Evolutionary conservation across 192 early-diverging fungal genomes (phyloP).

Genomic region (Coemansia sp.): DNA sequence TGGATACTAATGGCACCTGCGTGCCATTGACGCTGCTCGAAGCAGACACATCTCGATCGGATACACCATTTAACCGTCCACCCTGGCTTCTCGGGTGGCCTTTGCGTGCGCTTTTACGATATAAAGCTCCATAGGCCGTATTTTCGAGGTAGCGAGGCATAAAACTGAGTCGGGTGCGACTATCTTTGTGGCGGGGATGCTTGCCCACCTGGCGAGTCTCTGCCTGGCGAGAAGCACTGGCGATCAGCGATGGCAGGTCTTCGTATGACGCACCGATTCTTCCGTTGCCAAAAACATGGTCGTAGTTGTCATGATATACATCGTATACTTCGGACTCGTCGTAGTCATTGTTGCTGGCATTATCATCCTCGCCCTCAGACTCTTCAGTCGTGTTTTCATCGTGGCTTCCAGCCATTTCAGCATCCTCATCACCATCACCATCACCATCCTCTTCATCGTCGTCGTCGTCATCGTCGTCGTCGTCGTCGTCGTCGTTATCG

Average conservation of each 20-base stretch:
- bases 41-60: neutral
- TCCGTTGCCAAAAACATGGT: neutral
- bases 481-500: slow-evolving; percentile 7
- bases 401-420: slow-evolving; percentile 8
- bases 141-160: slow-evolving; percentile 44
- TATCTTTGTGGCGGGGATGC: slow-evolving; percentile 11
- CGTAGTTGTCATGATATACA: slow-evolving; percentile 10
- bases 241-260: slow-evolving; percentile 24
- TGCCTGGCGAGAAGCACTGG: neutral
- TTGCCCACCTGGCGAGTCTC: neutral
- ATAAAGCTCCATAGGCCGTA: slow-evolving; percentile 38
- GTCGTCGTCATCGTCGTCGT: slow-evolving; percentile 18
- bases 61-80: neutral
- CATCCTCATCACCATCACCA: neutral
- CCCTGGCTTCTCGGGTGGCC: neutral
- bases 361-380: slow-evolving; percentile 1
- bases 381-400: slow-evolving; percentile 6
- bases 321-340: slow-evolving; percentile 13
- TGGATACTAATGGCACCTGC: neutral
- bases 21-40: neutral
- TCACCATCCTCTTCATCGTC: slow-evolving; percentile 17
- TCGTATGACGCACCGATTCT: slow-evolving; percentile 15
- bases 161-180: slow-evolving; percentile 9
- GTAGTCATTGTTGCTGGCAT: slow-evolving; percentile 7
- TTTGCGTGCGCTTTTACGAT: slow-evolving; percentile 8